Evolutionary conservation across 73 alveolate species (phyloP), one percentile per base, ranked within the genome.

Genomic region (Uronychia binucleata): DNA sequence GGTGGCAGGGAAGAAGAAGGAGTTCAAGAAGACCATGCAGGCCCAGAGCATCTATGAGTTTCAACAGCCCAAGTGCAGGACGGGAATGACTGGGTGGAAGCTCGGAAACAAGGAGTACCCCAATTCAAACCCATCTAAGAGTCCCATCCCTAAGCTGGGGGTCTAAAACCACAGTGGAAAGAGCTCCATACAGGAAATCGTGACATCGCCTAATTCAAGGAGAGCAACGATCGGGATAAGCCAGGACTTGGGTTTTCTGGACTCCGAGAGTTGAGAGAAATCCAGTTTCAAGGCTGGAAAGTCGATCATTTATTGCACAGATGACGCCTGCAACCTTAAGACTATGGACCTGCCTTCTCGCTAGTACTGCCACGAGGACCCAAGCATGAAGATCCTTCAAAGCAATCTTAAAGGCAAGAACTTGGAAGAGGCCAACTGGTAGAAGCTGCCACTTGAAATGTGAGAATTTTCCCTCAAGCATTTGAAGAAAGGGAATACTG

Each of bases 1-100:
- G 32, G 32, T 67, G 29, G 67, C 67, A 46, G 78, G 78, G 78
- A 26, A 25, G 29, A 67, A 28, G 26, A 67, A 67, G 26, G 78
- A 67, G 26, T 19, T 11, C 5, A 67, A 67, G 26, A 67, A 67
- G 30, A 26, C 78, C 14, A 67, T 67, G 8, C 31, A 67, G 8
- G 34, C 78, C 5, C 26, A 13, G 5, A 26, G 32, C 34, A 67
- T 67, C 29, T 26, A 26, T 26, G 32, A 26, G 14, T 67, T 26
- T 13, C 8, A 67, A 26, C 78, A 67, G 5, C 29, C 29, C 5
- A 8, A 25, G 32, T 1, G 26, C 13, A 13, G 78, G 26, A 26
- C 5, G 1, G 78, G 78, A 67, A 30, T 67, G 5, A 28, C 78
- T 13, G 78, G 78, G 78, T 67, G 78, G 78, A 67, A 67, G 32